A percentile compares a stretch with the other conserved stretches of the same genome.
phyloP scores from a whole-genome alignment of 148 eudicot genomes.

The Camellia sinensis region DNA sequence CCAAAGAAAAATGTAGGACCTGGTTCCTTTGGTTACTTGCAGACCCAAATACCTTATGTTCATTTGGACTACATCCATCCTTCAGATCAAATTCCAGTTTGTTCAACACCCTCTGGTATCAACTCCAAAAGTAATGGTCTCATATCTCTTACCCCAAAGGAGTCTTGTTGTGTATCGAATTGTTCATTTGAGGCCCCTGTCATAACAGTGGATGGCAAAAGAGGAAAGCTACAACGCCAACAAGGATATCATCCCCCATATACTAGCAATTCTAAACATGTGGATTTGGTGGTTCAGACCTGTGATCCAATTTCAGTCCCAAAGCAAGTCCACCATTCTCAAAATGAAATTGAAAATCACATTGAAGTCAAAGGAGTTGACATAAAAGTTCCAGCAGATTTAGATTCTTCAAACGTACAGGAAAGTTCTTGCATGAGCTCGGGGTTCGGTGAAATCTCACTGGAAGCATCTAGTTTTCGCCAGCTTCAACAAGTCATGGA shows the following conservation, averaged over 20 bases:
- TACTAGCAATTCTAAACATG: conserved; percentile 23
- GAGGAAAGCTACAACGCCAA: conserved; percentile 29
- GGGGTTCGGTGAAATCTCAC: conserved; percentile 59
- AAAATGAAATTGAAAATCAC: conserved; percentile 39
- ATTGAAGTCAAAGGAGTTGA: conserved; percentile 41
- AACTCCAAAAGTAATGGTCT: conserved; percentile 46
- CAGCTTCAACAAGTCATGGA: conserved; percentile 85
- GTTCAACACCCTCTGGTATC: conserved; percentile 28
- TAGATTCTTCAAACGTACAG: conserved; percentile 46
- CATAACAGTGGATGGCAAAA: conserved; percentile 34
- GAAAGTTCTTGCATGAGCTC: conserved; percentile 61
- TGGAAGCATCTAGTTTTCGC: conserved; percentile 67
- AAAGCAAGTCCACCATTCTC: conserved; percentile 30
- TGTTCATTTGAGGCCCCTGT: conserved; percentile 34
- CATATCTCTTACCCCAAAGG: conserved; percentile 46
- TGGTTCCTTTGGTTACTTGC: conserved; percentile 32
- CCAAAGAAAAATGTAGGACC: conserved; percentile 30
- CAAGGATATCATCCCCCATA: conserved; percentile 26
- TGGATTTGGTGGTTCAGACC: conserved; percentile 25
- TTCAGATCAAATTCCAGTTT: conserved; percentile 36
- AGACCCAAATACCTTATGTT: conserved; percentile 28
- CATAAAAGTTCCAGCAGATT: conserved; percentile 38
- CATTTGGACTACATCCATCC: conserved; percentile 29
- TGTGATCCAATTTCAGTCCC: conserved; percentile 30
- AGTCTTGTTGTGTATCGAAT: conserved; percentile 50